phyloP scores from a whole-genome alignment of 1,139 yeast genomes.

The Komagataea norvegica region DNA sequence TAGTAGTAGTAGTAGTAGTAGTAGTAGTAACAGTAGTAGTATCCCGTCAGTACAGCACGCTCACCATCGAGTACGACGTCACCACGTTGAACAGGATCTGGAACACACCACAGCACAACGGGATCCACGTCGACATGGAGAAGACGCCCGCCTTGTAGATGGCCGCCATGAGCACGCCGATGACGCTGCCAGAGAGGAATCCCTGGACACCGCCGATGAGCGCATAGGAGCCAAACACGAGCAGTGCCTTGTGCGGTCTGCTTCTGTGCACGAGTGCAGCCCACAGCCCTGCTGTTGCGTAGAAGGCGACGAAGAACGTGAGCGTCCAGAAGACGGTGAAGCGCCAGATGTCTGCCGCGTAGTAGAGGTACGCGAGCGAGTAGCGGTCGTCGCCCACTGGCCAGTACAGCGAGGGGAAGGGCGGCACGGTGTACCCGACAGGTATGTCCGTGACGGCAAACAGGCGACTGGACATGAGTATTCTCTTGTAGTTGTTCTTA shows the following conservation, averaged over 20 bases:
- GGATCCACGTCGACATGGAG: slow-evolving; percentile 92
- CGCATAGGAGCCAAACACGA: slow-evolving; percentile 41
- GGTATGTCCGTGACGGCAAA: slow-evolving; percentile 49
- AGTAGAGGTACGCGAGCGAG: slow-evolving; percentile 58
- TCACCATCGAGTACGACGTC: slow-evolving; percentile 55
- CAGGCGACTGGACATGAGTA: slow-evolving; percentile 19
- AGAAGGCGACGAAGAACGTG: slow-evolving; percentile 59
- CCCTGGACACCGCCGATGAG: slow-evolving; percentile 61
- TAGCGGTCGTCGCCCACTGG: slow-evolving; percentile 47
- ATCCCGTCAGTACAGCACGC: slow-evolving; percentile 33
- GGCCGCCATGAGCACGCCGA: slow-evolving; percentile 60
- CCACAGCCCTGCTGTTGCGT: slow-evolving; percentile 57
- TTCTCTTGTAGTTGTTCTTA: not conserved
- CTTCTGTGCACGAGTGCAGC: slow-evolving; percentile 52
- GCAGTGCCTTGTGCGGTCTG: slow-evolving; percentile 36
- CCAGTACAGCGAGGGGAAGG: slow-evolving; percentile 78
- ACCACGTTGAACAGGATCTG: slow-evolving; percentile 62
- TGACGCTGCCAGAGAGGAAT: slow-evolving; percentile 63
- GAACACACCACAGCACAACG: slow-evolving; percentile 72
- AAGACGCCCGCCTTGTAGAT: slow-evolving; percentile 73
- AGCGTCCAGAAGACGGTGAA: slow-evolving; percentile 82
- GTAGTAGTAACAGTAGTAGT: not conserved
- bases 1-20: no score
- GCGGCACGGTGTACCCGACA: slow-evolving; percentile 74
- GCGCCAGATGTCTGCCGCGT: slow-evolving; percentile 71